Conservation (phyloP, 2,329 filamentous ascomycete genomes). For the Aspergillus sp. region DNA sequence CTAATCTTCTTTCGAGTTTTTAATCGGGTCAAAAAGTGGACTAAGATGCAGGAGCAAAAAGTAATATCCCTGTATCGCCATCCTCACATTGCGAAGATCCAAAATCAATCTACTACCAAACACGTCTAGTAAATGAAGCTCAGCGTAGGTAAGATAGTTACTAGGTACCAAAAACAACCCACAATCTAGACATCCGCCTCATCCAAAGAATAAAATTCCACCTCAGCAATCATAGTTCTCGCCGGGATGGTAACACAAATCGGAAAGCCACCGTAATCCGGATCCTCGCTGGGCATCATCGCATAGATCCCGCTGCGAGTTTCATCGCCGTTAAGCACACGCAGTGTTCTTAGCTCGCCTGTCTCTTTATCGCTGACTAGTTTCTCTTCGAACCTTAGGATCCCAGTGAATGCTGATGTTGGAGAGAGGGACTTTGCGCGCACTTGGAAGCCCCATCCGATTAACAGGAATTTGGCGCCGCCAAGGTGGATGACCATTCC, state of each 20-base stretch:
- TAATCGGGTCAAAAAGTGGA: too few relatives aligned
- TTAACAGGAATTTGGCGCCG: conserved; percentile 42
- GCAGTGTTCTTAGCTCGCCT: conserved; percentile 37
- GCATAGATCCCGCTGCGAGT: conserved; percentile 48
- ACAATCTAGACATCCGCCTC: neutral
- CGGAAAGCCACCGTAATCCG: conserved; percentile 57
- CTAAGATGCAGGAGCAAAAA: too few relatives aligned
- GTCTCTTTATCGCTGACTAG: conserved; percentile 31
- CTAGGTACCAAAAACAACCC: too few relatives aligned
- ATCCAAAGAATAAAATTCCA: conserved; percentile 18
- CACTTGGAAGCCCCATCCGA: conserved; percentile 49
- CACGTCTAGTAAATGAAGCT: neutral
- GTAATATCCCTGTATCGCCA: too few relatives aligned
- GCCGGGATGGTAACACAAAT: conserved; percentile 51
- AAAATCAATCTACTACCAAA: too few relatives aligned
- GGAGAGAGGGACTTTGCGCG: conserved; percentile 28
- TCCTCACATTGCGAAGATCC: too few relatives aligned
- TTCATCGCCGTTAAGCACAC: conserved; percentile 48
- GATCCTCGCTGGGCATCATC: conserved; percentile 59
- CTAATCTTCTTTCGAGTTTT: too few relatives aligned
- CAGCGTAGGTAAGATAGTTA: too few relatives aligned
- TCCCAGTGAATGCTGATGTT: conserved; percentile 43
- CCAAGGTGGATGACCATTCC: conserved; percentile 47
- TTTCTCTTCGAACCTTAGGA: conserved; percentile 46
- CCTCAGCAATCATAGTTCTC: conserved; percentile 41